Conservation (phyloP, 228 moss, liverwort and hornwort species). For the Sphagnum magellanicum region DNA sequence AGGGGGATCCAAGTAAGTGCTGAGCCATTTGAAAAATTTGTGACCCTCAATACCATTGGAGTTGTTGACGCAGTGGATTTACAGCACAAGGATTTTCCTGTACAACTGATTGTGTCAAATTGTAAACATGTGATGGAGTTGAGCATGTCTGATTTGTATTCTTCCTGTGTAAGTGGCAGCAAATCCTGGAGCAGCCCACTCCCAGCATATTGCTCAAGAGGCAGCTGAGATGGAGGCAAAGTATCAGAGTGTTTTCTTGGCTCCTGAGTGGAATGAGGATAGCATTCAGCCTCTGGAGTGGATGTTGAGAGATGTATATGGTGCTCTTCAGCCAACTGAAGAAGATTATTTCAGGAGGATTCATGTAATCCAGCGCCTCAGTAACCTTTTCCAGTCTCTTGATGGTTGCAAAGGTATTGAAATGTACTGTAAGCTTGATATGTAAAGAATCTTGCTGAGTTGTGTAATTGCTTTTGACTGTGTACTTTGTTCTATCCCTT, state of each 20-base stretch:
- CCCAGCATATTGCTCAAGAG: conserved; percentile 9
- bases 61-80: background rate
- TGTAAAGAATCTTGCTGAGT: too few relatives aligned
- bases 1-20: too few relatives aligned
- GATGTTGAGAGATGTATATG: conserved; percentile 29
- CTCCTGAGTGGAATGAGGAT: conserved; percentile 7
- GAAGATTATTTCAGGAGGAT: conserved; percentile 34
- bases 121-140: too few relatives aligned
- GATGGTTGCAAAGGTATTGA: conserved; percentile 28
- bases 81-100: background rate
- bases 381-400: conserved; percentile 26
- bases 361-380: conserved; percentile 28
- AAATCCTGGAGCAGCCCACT: conserved; percentile 3
- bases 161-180: background rate
- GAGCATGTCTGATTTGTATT: background rate
- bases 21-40: too few relatives aligned
- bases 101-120: too few relatives aligned
- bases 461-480: background rate
- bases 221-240: conserved; percentile 23
- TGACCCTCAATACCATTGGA: too few relatives aligned
- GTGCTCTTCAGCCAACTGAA: conserved; percentile 32
- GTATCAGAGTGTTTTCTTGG: conserved; percentile 4
- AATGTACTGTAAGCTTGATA: too few relatives aligned
- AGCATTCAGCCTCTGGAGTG: conserved; percentile 26
- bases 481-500: background rate